These are phyloP conservation scores for Tetracladium maxilliforme DNA, from an alignment of 2,329 filamentous ascomycete species.

Conservation along the genomic window DNA sequence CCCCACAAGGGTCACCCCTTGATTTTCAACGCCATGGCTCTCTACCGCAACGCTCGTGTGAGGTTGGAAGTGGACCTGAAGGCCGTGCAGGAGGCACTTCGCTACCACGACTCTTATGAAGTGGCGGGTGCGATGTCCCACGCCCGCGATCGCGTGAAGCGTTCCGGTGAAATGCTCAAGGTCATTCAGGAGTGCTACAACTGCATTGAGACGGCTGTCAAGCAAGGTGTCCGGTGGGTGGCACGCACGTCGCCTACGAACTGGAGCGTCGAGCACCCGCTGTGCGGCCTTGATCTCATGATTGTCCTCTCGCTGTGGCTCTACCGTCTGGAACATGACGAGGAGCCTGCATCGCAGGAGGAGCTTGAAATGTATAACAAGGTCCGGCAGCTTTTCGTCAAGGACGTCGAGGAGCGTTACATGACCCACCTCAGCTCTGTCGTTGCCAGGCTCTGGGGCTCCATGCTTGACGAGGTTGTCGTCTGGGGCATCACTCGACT, in stretches of 20 bases:
- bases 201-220: conserved; percentile 89
- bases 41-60: conserved; percentile 87
- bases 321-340: conserved; percentile 97
- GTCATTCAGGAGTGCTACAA: conserved; percentile 96
- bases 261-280: conserved; percentile 96
- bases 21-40: conserved; percentile 95
- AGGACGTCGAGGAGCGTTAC: conserved; percentile 73
- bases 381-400: conserved; percentile 77
- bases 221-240: conserved; percentile 93
- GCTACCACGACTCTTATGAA: conserved; percentile 94
- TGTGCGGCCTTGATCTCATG: conserved; percentile 94
- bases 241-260: conserved; percentile 95
- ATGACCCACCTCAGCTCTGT: conserved; percentile 83
- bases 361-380: conserved; percentile 87
- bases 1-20: conserved; percentile 93
- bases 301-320: conserved; percentile 97
- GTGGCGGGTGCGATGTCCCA: conserved; percentile 94
- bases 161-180: conserved; percentile 94
- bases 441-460: conserved; percentile 89
- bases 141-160: conserved; percentile 84
- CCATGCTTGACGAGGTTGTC: conserved; percentile 95
- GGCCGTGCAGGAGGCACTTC: conserved; percentile 1
- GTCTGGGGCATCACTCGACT: conserved; percentile 96
- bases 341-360: conserved; percentile 74
- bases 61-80: conserved; percentile 57